phyloP scores from a whole-genome alignment of 2,329 filamentous ascomycete genomes.

The Colletotrichum phormii region DNA sequence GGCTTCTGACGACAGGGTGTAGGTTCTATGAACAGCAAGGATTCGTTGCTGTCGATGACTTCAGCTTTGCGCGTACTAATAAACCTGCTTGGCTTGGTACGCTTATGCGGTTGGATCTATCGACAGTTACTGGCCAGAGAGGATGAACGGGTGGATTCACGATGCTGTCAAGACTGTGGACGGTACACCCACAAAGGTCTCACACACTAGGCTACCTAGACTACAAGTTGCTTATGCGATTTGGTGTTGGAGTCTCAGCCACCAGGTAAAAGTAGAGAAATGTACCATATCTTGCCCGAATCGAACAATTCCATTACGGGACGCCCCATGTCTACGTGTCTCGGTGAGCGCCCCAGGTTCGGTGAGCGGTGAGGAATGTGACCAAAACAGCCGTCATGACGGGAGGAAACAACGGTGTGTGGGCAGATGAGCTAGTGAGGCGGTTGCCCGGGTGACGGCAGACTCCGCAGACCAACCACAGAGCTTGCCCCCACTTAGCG shows the following conservation, averaged over 20 bases:
- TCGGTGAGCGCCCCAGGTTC: neutral
- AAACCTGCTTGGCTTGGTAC: neutral
- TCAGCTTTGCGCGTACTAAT: neutral
- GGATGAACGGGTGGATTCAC: neutral
- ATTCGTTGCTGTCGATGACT: neutral
- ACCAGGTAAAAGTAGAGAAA: neutral
- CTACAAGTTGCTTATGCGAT: neutral
- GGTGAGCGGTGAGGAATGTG: slow-evolving; percentile 2
- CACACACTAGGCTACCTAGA: neutral
- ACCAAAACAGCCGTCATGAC: neutral
- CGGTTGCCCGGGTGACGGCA: slow-evolving; percentile 15
- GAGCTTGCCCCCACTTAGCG: slow-evolving; percentile 17
- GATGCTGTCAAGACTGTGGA: neutral
- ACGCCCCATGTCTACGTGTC: neutral
- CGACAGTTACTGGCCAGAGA: neutral
- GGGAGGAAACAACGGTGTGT: neutral
- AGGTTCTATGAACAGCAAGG: slow-evolving; percentile 13
- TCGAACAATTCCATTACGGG: neutral
- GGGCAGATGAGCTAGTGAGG: neutral
- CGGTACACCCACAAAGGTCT: neutral
- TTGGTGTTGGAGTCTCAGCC: neutral
- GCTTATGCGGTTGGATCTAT: neutral
- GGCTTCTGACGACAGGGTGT: neutral
- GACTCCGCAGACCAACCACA: slow-evolving; percentile 4
- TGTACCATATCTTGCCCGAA: neutral